phyloP scores from a whole-genome alignment of 441 rosid species.

The Biscutella laevigata region DNA sequence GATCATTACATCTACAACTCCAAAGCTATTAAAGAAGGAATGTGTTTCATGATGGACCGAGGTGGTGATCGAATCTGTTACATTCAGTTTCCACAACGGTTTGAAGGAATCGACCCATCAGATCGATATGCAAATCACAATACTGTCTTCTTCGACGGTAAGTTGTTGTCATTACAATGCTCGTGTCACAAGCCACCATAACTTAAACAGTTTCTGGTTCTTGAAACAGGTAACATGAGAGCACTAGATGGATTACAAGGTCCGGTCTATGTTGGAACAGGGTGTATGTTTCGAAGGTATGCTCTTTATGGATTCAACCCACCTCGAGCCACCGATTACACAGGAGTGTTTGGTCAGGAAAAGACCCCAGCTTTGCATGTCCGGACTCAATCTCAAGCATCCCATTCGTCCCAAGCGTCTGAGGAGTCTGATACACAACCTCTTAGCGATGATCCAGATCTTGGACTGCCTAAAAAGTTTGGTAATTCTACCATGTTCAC shows the following conservation, averaged over 20 bases:
- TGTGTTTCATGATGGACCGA: constrained; percentile 96
- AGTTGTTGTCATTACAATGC: not conserved
- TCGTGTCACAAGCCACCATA: constrained; percentile 7
- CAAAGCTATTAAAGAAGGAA: constrained; percentile 66
- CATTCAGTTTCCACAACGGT: constrained; percentile 84
- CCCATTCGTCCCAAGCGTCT: constrained; percentile 19
- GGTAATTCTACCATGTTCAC: constrained; percentile 63
- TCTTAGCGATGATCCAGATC: constrained; percentile 55
- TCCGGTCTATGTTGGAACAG: constrained; percentile 85
- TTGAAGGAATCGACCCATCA: constrained; percentile 90
- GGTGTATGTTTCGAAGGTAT: constrained; percentile 77
- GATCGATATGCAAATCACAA: constrained; percentile 93
- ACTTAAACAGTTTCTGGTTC: not conserved
- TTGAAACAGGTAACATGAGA: constrained; percentile 76
- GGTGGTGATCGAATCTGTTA: constrained; percentile 84
- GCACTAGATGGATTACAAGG: constrained; percentile 90
- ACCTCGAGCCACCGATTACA: constrained; percentile 71
- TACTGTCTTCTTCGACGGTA: constrained; percentile 87
- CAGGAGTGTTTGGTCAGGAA: constrained; percentile 54
- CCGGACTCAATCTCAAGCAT: constrained; percentile 26
- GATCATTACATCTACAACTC: constrained; percentile 80
- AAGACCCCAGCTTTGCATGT: constrained; percentile 35
- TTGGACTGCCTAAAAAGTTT: constrained; percentile 54
- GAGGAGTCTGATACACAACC: constrained; percentile 58
- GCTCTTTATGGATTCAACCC: constrained; percentile 85